These are phyloP conservation scores for Aureoboletus auriporus DNA, from an alignment of 768 basidiomycete genomes.

Conservation along the genomic window DNA sequence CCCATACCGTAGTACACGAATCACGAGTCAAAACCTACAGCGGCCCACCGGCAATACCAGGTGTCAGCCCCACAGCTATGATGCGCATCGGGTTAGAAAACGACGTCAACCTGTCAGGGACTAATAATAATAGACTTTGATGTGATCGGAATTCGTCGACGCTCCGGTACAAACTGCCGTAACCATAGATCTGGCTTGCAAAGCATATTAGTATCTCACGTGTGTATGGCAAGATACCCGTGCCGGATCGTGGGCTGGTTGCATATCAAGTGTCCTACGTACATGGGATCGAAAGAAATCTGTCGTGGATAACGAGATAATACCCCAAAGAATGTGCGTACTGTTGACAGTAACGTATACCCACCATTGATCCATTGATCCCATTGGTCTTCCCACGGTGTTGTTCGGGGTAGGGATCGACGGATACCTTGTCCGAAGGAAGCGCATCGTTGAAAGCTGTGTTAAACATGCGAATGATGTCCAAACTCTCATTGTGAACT, in stretches of 20 bases:
- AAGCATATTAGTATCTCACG: constrained; percentile 19
- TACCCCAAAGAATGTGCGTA: constrained; percentile 32
- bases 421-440: constrained; percentile 54
- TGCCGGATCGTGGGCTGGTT: constrained; percentile 81
- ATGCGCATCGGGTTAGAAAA: constrained; percentile 62
- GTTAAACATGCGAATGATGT: constrained; percentile 95
- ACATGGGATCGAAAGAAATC: constrained; percentile 89
- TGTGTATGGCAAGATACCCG: constrained; percentile 82
- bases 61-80: constrained; percentile 72
- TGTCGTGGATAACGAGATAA: constrained; percentile 26
- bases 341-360: constrained; percentile 84
- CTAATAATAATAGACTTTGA: constrained; percentile 43
- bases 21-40: constrained; percentile 31
- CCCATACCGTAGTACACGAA: no score
- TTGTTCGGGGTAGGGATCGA: constrained; percentile 77
- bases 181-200: constrained; percentile 48
- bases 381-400: constrained; percentile 75
- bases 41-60: constrained; percentile 51
- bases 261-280: constrained; percentile 92
- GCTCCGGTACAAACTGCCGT: constrained; percentile 87
- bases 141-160: constrained; percentile 84
- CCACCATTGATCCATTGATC: constrained; percentile 62
- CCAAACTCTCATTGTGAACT: constrained; percentile 96
- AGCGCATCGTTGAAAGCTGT: constrained; percentile 73
- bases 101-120: constrained; percentile 23